Base-by-base conservation (phyloP, 768 basidiomycete species). In the Tricholomella constricta region DNA sequence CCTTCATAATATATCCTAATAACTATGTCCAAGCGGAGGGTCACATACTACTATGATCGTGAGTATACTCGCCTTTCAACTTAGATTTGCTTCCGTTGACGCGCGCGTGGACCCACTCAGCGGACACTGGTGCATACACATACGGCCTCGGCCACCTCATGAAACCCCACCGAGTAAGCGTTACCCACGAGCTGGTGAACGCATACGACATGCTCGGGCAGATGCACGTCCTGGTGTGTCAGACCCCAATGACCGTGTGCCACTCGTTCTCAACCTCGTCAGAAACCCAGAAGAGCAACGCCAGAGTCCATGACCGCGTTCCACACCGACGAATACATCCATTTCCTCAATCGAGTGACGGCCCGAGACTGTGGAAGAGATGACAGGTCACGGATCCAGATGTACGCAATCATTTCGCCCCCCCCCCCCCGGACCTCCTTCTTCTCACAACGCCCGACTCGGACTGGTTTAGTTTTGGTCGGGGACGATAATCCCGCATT, bases 271-370 rank as follows among this genome's bases (percentile, higher is more conserved):
- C 15, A 61, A 45, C 6, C 29, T n/a, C n/a, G 54, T 8, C 62
- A 91, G 89, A 79, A 77, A 63, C 86, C 93, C 5, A 80, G 77
- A 58, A 78, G 91, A 17, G 85, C 91, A 4, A 78, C 83, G 0
- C 81, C 87, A 12, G 80, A 85, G 62, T 79, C 82, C 20, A 89
- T 99, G 89, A 88, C 91, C n/a, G 74, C 86, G 10, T 99, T 98
- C 71, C 97, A 99, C 69, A 94, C 96, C 19, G 97, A 99, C 74
- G 97, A 99, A 79, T 99, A 97, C 71, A 81, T 99, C 53, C 86
- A 98, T 62, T 96, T 98, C 62, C 73, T 99, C 40, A 78, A 83
- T 48, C 81, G 83, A 43, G 95, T 98, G 23, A 91, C 88, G 0
- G n/a, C 95, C 95, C 0, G 97, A 99, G 69, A 96, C 91, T 4